Conservation (phyloP, 805 yeast genomes). For the Cyberlindnera bimundalis region DNA sequence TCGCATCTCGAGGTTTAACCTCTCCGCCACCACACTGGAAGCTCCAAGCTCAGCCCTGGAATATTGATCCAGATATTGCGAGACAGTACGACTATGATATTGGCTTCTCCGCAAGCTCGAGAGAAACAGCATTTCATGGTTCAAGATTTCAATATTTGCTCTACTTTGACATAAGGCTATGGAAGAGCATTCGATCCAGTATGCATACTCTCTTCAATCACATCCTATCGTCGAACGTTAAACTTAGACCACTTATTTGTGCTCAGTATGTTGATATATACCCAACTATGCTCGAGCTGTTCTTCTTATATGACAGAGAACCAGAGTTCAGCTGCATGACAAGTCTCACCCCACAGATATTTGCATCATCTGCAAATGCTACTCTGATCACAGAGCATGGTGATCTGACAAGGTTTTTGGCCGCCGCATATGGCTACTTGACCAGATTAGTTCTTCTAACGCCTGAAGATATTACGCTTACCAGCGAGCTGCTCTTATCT, state of each 20-base stretch:
- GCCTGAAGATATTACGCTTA: slow-evolving; percentile 39
- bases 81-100: slow-evolving; percentile 43
- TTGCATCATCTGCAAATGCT: slow-evolving; percentile 74
- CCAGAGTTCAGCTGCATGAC: slow-evolving; percentile 76
- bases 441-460: slow-evolving; percentile 49
- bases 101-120: slow-evolving; percentile 8
- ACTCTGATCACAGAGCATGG: slow-evolving; percentile 60
- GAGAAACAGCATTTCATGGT: slow-evolving; percentile 29
- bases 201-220: slow-evolving; percentile 65
- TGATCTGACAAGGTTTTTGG: slow-evolving; percentile 57
- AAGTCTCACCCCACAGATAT: slow-evolving; percentile 70
- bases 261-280: slow-evolving; percentile 81
- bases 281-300: slow-evolving; percentile 69
- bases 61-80: slow-evolving; percentile 39
- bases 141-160: slow-evolving; percentile 40
- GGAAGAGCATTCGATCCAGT: slow-evolving; percentile 56
- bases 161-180: slow-evolving; percentile 67
- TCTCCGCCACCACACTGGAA: slow-evolving; percentile 34
- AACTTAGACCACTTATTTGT: slow-evolving; percentile 57
- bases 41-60: slow-evolving; percentile 43
- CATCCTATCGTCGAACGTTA: slow-evolving; percentile 57
- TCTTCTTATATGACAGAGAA: slow-evolving; percentile 66
- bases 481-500: slow-evolving; percentile 22
- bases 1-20: neutral
- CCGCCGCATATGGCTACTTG: slow-evolving; percentile 59